A percentile compares a stretch with the other conserved stretches of the same genome.
Evolutionary conservation across 2,329 filamentous ascomycete species (phyloP).

Genomic region (Pyrenochaeta sp.): DNA sequence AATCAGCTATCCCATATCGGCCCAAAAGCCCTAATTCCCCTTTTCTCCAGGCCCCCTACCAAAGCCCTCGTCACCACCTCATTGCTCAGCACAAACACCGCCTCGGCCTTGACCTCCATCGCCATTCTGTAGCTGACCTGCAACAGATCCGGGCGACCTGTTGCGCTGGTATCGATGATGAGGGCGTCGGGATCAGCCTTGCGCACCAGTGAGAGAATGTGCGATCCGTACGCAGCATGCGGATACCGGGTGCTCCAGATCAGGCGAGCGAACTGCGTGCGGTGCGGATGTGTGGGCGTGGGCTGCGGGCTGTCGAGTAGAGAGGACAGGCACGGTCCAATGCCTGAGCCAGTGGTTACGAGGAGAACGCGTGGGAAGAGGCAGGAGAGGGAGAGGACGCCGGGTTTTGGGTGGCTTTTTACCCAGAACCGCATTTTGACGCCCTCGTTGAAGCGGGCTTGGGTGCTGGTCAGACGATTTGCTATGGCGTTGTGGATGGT

Average conservation of each 20-base stretch:
- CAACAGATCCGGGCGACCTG: slow-evolving; percentile 68
- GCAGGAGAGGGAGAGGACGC: slow-evolving; percentile 39
- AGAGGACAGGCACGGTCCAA: slow-evolving; percentile 55
- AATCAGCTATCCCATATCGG: slow-evolving; percentile 67
- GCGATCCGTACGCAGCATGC: slow-evolving; percentile 66
- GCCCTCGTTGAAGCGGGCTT: neutral
- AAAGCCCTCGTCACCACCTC: slow-evolving; percentile 71
- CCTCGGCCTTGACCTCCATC: slow-evolving; percentile 62
- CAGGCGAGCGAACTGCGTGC: slow-evolving; percentile 63
- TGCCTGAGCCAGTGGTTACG: slow-evolving; percentile 45
- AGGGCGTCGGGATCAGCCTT: slow-evolving; percentile 67
- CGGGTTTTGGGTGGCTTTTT: slow-evolving; percentile 36
- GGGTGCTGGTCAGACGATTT: neutral
- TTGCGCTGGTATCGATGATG: slow-evolving; percentile 69
- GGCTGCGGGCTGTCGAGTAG: slow-evolving; percentile 61
- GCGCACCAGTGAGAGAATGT: slow-evolving; percentile 64
- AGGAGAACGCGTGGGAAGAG: slow-evolving; percentile 43
- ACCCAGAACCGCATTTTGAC: slow-evolving; percentile 33
- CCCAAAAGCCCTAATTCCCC: slow-evolving; percentile 72
- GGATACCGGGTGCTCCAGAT: slow-evolving; percentile 74
- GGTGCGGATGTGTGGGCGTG: too few relatives aligned
- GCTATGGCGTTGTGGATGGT: neutral
- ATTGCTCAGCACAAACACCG: slow-evolving; percentile 77
- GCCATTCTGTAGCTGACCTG: slow-evolving; percentile 62
- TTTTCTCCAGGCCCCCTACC: slow-evolving; percentile 71